Percentiles rank a stretch among this genome's conserved stretches.
phyloP scores from a whole-genome alignment of 1,284 basidiomycete species.

The Malassezia sympodialis region DNA sequence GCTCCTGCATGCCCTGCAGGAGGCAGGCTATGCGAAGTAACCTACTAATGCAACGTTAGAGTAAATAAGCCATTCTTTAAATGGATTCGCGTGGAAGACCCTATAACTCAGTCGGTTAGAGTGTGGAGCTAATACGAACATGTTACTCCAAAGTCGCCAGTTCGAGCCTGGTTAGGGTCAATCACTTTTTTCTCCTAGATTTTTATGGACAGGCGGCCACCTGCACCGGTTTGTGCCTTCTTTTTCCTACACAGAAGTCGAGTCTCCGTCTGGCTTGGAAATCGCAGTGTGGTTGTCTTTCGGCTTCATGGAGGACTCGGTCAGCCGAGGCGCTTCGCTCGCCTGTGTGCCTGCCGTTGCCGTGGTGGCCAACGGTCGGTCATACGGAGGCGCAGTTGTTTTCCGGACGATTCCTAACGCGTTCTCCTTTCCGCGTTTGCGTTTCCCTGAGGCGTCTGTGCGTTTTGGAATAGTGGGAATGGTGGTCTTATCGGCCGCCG shows the following conservation, averaged over 20 bases:
- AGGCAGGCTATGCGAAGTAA: not conserved
- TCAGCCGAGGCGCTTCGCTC: not conserved
- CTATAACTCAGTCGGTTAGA: slow-evolving; percentile 23
- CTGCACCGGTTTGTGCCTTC: not conserved
- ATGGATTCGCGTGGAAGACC: not conserved
- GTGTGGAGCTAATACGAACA: slow-evolving; percentile 20
- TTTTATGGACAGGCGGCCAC: too few relatives aligned
- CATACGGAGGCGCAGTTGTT: not conserved
- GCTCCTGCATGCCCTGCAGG: slow-evolving; percentile 54
- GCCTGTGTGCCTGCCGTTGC: not conserved
- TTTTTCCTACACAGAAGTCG: not conserved
- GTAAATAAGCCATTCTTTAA: not conserved
- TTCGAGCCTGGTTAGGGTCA: slow-evolving; percentile 23
- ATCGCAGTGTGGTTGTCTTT: too few relatives aligned
- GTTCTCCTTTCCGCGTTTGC: slow-evolving; percentile 8
- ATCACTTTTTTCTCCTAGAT: not conserved
- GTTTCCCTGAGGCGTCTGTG: not conserved
- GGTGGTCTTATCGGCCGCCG: not conserved
- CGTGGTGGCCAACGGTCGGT: not conserved
- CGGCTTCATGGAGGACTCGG: too few relatives aligned
- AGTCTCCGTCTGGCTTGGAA: too few relatives aligned
- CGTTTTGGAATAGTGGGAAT: slow-evolving; percentile 11
- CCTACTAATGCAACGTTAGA: too few relatives aligned
- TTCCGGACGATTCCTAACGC: slow-evolving; percentile 14
- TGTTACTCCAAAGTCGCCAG: slow-evolving; percentile 23